Evolutionary conservation across 176 grass and related monocot genomes (phyloP).

Genomic region (Paspalum vaginatum): DNA sequence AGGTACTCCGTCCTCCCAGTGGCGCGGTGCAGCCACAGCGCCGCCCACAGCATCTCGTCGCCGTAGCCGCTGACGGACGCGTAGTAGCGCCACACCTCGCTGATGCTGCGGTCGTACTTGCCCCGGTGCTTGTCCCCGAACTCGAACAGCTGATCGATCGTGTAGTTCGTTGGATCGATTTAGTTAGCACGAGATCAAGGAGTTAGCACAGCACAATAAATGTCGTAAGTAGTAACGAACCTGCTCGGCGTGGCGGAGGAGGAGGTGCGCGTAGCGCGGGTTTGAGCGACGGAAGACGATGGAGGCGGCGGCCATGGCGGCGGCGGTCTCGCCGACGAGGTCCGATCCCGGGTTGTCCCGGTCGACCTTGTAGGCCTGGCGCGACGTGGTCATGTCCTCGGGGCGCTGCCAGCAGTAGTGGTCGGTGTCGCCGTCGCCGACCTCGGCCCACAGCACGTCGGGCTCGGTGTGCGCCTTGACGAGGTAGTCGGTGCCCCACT

Average conservation of each 20-base stretch:
- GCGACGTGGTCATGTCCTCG: slow-evolving; percentile 66
- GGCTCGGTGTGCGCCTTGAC: slow-evolving; percentile 70
- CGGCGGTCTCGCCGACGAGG: slow-evolving; percentile 54
- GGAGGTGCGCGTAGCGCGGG: slow-evolving; percentile 37
- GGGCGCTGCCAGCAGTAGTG: slow-evolving; percentile 64
- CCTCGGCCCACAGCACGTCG: slow-evolving; percentile 63
- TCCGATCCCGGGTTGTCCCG: slow-evolving; percentile 44
- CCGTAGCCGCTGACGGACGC: slow-evolving; percentile 61
- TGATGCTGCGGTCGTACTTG: slow-evolving; percentile 54
- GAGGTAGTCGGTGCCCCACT: slow-evolving; percentile 90
- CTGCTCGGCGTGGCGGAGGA: slow-evolving; percentile 51
- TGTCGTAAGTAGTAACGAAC: too few relatives aligned
- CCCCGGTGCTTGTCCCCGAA: slow-evolving; percentile 54
- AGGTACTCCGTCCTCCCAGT: slow-evolving; percentile 40
- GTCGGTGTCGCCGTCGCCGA: slow-evolving; percentile 60
- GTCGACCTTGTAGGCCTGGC: slow-evolving; percentile 51
- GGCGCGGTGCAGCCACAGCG: slow-evolving; percentile 62
- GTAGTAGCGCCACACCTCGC: slow-evolving; percentile 47
- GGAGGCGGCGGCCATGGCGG: slow-evolving; percentile 48
- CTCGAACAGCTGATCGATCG: slow-evolving; percentile 56
- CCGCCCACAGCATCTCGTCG: slow-evolving; percentile 74
- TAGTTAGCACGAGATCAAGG: too few relatives aligned
- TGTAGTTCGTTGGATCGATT: too few relatives aligned
- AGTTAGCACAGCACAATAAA: too few relatives aligned
- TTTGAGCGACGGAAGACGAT: slow-evolving; percentile 45